Conservation (phyloP, 495 filamentous ascomycete genomes). For the Penicillium bovifimosum region DNA sequence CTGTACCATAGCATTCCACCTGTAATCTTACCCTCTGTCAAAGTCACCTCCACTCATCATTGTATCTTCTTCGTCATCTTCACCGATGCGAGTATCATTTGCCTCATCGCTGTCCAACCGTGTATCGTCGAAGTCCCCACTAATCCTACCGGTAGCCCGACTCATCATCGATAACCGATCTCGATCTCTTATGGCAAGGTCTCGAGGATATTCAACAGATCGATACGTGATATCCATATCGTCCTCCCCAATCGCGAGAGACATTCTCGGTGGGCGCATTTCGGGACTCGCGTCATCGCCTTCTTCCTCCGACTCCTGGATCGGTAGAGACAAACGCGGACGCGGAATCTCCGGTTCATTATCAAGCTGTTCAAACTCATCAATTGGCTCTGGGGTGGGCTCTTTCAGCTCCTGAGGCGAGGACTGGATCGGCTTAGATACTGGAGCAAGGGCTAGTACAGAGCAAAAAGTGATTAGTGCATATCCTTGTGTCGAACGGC, state of each 20-base stretch:
- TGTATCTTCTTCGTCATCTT: constrained; percentile 29
- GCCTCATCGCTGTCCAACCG: constrained; percentile 47
- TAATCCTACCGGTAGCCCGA: constrained; percentile 52
- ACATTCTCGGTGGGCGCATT: constrained; percentile 55
- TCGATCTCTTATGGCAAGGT: constrained; percentile 46
- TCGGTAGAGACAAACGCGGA: constrained; percentile 63
- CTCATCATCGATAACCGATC: constrained; percentile 49
- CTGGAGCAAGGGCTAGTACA: constrained; percentile 50
- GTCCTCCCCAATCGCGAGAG: constrained; percentile 61
- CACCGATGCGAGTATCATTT: constrained; percentile 39
- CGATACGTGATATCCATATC: constrained; percentile 61
- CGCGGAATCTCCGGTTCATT: constrained; percentile 57
- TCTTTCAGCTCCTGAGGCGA: constrained; percentile 45
- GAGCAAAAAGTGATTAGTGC: neutral
- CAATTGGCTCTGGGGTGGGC: constrained; percentile 22
- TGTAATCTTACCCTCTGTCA: constrained; percentile 36
- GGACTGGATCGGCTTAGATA: constrained; percentile 50
- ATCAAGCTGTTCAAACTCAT: constrained; percentile 54
- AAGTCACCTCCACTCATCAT: constrained; percentile 35
- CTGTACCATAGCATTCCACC: constrained; percentile 8
- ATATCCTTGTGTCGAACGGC: neutral
- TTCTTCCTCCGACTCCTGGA: constrained; percentile 55
- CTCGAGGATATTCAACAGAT: constrained; percentile 66
- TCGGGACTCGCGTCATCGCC: constrained; percentile 39
- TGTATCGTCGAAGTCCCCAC: constrained; percentile 54